Percentiles rank a stretch among this genome's conserved stretches.
These are phyloP conservation scores for Coleophoma eucalyptorum DNA, from an alignment of 2,329 filamentous ascomycete genomes.

Conservation along the genomic window DNA sequence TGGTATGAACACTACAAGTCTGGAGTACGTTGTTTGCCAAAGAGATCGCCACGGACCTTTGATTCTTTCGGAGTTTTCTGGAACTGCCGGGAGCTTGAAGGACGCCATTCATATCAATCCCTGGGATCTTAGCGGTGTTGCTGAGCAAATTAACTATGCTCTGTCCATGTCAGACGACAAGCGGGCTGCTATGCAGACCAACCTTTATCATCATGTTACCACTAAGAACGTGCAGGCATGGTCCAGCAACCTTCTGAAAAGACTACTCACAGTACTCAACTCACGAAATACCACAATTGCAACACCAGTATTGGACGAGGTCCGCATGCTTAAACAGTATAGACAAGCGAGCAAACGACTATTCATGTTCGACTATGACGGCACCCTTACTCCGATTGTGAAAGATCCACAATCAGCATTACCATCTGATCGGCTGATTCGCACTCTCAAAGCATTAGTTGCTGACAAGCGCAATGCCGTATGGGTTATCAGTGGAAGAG, in stretches of 20 bases:
- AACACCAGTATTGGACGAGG: conserved; percentile 78
- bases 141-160: conserved; percentile 76
- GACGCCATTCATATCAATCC: conserved; percentile 96
- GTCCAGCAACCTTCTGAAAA: conserved; percentile 76
- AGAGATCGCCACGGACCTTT: conserved; percentile 81
- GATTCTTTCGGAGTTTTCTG: conserved; percentile 95
- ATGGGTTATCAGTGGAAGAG: conserved; percentile 98
- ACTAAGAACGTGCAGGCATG: conserved; percentile 83
- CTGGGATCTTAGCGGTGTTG: conserved; percentile 85
- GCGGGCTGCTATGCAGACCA: conserved; percentile 65
- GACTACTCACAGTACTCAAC: conserved; percentile 75
- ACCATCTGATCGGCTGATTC: conserved; percentile 78
- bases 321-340: conserved; percentile 70
- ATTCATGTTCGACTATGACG: conserved; percentile 99
- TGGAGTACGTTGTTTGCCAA: conserved; percentile 93
- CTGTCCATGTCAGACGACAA: conserved; percentile 69
- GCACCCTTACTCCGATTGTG: conserved; percentile 93
- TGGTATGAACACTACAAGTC: conserved; percentile 95
- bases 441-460: conserved; percentile 74
- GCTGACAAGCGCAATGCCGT: conserved; percentile 79
- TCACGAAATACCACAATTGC: conserved; percentile 71
- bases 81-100: conserved; percentile 80
- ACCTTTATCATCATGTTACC: conserved; percentile 79
- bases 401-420: conserved; percentile 86
- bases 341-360: conserved; percentile 71